Evolutionary conservation across 2,329 filamentous ascomycete species (phyloP).

Genomic region (Pseudogymnoascus sp.): DNA sequence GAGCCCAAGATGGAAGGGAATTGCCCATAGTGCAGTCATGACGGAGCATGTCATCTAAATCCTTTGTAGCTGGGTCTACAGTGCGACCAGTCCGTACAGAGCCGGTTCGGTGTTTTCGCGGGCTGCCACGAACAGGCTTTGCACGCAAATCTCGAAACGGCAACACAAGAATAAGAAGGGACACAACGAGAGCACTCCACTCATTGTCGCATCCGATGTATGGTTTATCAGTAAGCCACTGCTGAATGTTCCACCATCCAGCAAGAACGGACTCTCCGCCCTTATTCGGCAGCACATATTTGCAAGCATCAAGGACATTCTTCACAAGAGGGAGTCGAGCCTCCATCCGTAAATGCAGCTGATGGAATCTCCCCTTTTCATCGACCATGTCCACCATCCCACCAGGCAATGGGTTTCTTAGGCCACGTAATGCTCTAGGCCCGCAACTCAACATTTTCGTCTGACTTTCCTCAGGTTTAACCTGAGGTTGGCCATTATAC

Average conservation of each 20-base stretch:
- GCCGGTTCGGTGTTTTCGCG: slow-evolving; percentile 32
- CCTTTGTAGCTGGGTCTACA: slow-evolving; percentile 30
- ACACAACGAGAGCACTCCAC: slow-evolving; percentile 61
- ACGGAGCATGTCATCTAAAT: slow-evolving; percentile 41
- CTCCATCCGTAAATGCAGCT: slow-evolving; percentile 59
- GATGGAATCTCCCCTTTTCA: slow-evolving; percentile 53
- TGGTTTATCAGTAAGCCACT: slow-evolving; percentile 53
- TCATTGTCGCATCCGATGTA: slow-evolving; percentile 47
- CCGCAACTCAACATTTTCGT: slow-evolving; percentile 38
- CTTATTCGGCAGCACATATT: slow-evolving; percentile 53
- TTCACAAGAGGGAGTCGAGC: slow-evolving; percentile 56
- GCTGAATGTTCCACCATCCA: slow-evolving; percentile 66
- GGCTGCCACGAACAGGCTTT: slow-evolving; percentile 29
- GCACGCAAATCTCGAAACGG: slow-evolving; percentile 40
- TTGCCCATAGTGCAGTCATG: slow-evolving; percentile 32
- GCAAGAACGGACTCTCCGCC: slow-evolving; percentile 54
- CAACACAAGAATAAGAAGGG: slow-evolving; percentile 58
- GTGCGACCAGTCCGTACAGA: slow-evolving; percentile 44
- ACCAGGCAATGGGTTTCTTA: slow-evolving; percentile 50
- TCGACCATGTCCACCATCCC: slow-evolving; percentile 63
- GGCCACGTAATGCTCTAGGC: slow-evolving; percentile 31
- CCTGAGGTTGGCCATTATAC: slow-evolving; percentile 37
- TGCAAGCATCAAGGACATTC: slow-evolving; percentile 53
- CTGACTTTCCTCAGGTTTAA: slow-evolving; percentile 45
- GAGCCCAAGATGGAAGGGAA: slow-evolving; percentile 47